These are phyloP conservation scores for Teunomyces funiuensis DNA, from an alignment of 805 yeast genomes.

Conservation along the genomic window DNA sequence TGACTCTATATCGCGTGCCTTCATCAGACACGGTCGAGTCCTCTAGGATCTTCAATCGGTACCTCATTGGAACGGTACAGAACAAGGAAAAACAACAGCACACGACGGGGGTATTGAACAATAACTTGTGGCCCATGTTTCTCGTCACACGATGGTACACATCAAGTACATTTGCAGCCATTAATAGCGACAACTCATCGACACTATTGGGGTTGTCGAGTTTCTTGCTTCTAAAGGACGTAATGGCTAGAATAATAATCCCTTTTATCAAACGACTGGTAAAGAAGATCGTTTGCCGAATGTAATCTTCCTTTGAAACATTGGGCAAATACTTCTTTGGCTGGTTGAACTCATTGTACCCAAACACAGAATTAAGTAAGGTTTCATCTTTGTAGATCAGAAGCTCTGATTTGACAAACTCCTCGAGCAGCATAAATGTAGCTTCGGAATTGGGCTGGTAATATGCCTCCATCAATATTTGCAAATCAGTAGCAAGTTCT, in stretches of 20 bases:
- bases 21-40: not conserved
- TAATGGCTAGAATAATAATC: constrained; percentile 16
- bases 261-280: constrained; percentile 27
- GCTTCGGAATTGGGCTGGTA: constrained; percentile 18
- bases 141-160: constrained; percentile 16
- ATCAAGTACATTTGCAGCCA: constrained; percentile 27
- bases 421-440: constrained; percentile 7
- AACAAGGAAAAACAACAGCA: constrained; percentile 23
- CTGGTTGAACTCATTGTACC: not conserved
- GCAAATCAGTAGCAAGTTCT: constrained; percentile 24
- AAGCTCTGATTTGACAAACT: constrained; percentile 26
- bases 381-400: constrained; percentile 23
- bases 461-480: constrained; percentile 22
- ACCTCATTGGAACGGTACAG: not conserved
- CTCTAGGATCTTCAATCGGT: not conserved
- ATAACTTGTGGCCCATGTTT: constrained; percentile 7
- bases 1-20: not conserved
- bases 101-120: constrained; percentile 24
- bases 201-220: constrained; percentile 26
- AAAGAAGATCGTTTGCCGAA: constrained; percentile 21
- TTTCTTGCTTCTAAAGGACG: constrained; percentile 7
- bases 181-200: constrained; percentile 19
- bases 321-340: not conserved
- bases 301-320: constrained; percentile 13
- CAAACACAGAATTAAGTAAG: not conserved